A percentile compares a stretch with the other conserved stretches of the same genome.
Evolutionary conservation across 2,329 filamentous ascomycete species (phyloP).

Genomic region (Chalaropsis thielavioides): DNA sequence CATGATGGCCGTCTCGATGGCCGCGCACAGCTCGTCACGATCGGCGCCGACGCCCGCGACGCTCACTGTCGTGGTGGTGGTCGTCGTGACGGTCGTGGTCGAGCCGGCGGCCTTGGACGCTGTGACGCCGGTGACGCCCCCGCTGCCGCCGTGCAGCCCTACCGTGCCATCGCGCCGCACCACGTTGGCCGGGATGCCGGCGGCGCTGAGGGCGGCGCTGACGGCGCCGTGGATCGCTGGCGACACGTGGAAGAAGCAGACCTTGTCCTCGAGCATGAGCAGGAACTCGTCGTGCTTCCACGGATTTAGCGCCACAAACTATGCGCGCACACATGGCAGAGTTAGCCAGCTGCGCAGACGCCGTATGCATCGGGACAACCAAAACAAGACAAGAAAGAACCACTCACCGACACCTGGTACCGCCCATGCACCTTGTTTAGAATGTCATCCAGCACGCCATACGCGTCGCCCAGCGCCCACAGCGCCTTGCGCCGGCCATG

Average conservation of each 20-base stretch:
- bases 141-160: background rate
- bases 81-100: background rate
- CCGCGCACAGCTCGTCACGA: conserved; percentile 3
- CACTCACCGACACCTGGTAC: conserved; percentile 13
- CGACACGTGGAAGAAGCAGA: conserved; percentile 20
- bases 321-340: too few species aligned
- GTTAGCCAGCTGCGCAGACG: background rate
- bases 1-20: conserved; percentile 14
- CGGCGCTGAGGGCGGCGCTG: conserved; percentile 19
- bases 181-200: conserved; percentile 20
- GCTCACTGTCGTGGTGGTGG: background rate
- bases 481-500: conserved; percentile 2
- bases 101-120: background rate
- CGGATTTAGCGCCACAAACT: conserved; percentile 12
- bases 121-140: background rate
- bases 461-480: conserved; percentile 8
- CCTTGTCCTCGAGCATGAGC: conserved; percentile 18
- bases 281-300: conserved; percentile 11
- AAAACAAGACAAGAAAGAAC: too few species aligned
- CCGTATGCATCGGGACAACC: too few species aligned
- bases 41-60: background rate
- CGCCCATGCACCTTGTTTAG: conserved; percentile 9
- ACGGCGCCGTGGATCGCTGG: conserved; percentile 17
- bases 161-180: conserved; percentile 19
- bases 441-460: conserved; percentile 7